A percentile compares a stretch with the other conserved stretches of the same genome.
phyloP scores from a whole-genome alignment of 2,329 filamentous ascomycete species.

The Colletotrichum zoysiae region DNA sequence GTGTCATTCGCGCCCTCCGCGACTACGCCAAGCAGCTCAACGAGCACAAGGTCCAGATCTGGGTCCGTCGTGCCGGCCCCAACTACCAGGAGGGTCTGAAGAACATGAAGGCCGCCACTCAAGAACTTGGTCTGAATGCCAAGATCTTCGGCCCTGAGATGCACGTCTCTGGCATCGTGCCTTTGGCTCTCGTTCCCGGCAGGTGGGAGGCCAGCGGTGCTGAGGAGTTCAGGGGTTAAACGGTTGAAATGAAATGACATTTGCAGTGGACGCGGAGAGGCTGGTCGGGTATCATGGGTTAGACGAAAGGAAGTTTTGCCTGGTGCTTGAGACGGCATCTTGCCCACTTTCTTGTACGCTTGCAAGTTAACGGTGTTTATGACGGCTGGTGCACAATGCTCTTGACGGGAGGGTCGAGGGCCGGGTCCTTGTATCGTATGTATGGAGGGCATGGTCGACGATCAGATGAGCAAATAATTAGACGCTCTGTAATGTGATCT shows the following conservation, averaged over 20 bases:
- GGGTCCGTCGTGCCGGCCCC: constrained; percentile 89
- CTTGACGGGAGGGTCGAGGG: constrained; percentile 39
- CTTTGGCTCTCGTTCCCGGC: constrained; percentile 82
- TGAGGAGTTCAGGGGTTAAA: constrained; percentile 71
- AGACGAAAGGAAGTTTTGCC: constrained; percentile 41
- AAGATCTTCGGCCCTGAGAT: constrained; percentile 81
- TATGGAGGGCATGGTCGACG: constrained; percentile 42
- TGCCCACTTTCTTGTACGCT: constrained; percentile 43
- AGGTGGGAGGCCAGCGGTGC: constrained; percentile 72
- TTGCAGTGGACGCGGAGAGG: constrained; percentile 25
- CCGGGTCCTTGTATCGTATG: constrained; percentile 43
- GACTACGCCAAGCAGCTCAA: constrained; percentile 87
- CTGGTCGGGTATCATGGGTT: constrained; percentile 33
- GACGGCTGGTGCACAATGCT: constrained; percentile 41
- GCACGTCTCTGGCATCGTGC: constrained; percentile 98
- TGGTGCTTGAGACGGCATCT: constrained; percentile 36
- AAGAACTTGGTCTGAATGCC: constrained; percentile 85
- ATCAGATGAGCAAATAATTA: constrained; percentile 44
- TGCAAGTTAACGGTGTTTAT: constrained; percentile 43
- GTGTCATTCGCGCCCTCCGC: constrained; percentile 95
- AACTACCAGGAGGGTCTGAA: constrained; percentile 99
- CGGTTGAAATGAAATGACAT: constrained; percentile 34
- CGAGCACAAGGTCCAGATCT: constrained; percentile 99
- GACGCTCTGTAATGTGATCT: constrained; percentile 44
- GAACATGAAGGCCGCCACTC: constrained; percentile 98